phyloP scores from a whole-genome alignment of 257 asterid genomes.

The Asclepias syriaca region DNA sequence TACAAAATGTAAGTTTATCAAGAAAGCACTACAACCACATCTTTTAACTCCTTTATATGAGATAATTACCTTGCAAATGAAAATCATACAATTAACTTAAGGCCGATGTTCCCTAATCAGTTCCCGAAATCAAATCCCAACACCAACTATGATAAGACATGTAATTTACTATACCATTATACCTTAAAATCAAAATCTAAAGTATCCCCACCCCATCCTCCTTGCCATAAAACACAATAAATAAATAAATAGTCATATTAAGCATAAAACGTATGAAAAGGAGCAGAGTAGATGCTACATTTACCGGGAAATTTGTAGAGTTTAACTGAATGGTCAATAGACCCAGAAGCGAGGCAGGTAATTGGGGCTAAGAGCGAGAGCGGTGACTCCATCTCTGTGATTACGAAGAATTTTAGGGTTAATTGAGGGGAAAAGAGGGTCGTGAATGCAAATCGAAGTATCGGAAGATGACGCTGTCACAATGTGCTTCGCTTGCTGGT shows the following conservation, averaged over 20 bases:
- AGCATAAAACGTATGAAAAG: background rate
- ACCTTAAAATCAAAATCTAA: background rate
- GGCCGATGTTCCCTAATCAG: background rate
- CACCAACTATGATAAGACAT: background rate
- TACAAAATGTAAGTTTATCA: background rate
- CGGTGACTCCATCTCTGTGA: slow-evolving; percentile 86
- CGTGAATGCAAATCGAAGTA: slow-evolving; percentile 76
- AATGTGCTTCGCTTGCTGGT: slow-evolving; percentile 54
- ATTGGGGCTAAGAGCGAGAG: slow-evolving; percentile 69
- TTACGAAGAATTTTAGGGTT: slow-evolving; percentile 57
- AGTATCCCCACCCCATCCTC: background rate
- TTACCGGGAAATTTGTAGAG: slow-evolving; percentile 89
- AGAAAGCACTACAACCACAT: background rate
- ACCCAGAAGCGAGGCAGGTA: slow-evolving; percentile 92
- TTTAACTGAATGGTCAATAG: slow-evolving; percentile 90
- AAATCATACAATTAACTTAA: background rate
- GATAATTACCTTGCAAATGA: background rate
- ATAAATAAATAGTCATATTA: background rate
- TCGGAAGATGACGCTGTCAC: slow-evolving; percentile 81
- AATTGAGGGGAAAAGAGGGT: slow-evolving; percentile 45
- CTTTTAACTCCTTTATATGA: background rate
- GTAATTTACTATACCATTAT: background rate
- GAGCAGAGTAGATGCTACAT: background rate
- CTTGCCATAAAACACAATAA: background rate
- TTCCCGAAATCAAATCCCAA: background rate